Conservation (phyloP, 805 yeast genomes). For the Wilhelminamyces savonicus region DNA sequence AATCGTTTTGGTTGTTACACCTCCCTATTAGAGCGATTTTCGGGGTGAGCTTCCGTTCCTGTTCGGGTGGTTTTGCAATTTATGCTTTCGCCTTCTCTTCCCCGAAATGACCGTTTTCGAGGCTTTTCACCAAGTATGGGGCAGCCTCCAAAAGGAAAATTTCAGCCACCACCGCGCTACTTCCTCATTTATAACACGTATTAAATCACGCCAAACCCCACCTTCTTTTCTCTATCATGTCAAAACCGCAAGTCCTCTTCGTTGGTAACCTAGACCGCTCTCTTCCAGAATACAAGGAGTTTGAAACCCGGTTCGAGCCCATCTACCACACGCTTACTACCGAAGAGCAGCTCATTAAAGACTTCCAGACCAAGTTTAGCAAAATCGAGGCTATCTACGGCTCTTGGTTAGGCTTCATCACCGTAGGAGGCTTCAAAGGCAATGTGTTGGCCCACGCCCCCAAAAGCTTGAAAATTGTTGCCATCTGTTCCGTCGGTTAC, state of each 20-base stretch:
- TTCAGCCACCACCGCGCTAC: too few relatives aligned
- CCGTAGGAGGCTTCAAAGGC: slow-evolving; percentile 44
- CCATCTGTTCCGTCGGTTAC: slow-evolving; percentile 53
- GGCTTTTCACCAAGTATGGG: too few relatives aligned
- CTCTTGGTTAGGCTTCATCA: slow-evolving; percentile 51
- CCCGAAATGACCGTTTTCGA: too few relatives aligned
- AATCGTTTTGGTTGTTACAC: too few relatives aligned
- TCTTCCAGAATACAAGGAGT: slow-evolving; percentile 40
- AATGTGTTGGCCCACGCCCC: slow-evolving; percentile 43
- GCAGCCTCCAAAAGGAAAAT: too few relatives aligned
- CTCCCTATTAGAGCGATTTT: too few relatives aligned
- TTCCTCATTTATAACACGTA: too few relatives aligned
- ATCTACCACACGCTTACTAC: slow-evolving; percentile 35
- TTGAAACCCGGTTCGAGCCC: slow-evolving; percentile 33
- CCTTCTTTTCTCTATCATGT: too few relatives aligned
- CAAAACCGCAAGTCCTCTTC: slow-evolving; percentile 39
- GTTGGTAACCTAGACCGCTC: slow-evolving; percentile 44
- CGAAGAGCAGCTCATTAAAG: slow-evolving; percentile 33
- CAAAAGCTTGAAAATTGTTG: slow-evolving; percentile 36
- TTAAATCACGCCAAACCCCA: too few relatives aligned
- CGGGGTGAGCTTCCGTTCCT: too few relatives aligned
- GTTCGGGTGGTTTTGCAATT: too few relatives aligned
- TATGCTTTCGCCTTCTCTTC: too few relatives aligned
- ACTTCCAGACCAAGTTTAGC: slow-evolving; percentile 34
- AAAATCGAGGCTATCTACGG: slow-evolving; percentile 50